Evolutionary conservation across 2,329 filamentous ascomycete species (phyloP), one percentile per base, ranked within the genome.

Genomic region (Leptographium procerum): DNA sequence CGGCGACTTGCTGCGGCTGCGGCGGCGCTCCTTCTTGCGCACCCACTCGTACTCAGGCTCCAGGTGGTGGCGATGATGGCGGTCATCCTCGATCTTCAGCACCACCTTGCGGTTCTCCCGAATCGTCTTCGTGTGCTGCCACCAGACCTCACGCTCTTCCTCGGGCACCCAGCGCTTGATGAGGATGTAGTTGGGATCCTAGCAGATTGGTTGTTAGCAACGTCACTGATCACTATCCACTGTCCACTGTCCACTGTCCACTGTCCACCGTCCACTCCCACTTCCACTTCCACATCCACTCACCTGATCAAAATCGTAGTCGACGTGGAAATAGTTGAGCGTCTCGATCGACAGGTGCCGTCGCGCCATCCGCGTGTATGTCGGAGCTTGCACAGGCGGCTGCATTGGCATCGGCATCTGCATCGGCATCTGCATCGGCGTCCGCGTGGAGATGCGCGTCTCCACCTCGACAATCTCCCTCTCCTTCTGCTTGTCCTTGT

Each of bases 131-230:
- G 87, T 89, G 71, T 91, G 86, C 50, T 82, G 79, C 79, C 88
- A 91, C 54, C 90, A 78, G 59, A 83, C 74, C 60, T 89, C 81
- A 66, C 89, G 87, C 67, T 89, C 81, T 61, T 81, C 80, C 64
- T 89, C 84, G 4, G 82, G 80, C 56, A 91, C 83, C 82, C 83
- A 88, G 58, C 83, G 78, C 70, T 62, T 88, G 72, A 91, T 87
- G 60, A 91, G 71, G 58, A 91, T 75, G 64, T 83, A 91, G 52
- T 87, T 83, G 22, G 82, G 78, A 65, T 91, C 85, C 77, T 84
- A 55, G 5, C 16, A n/a, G n/a, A n/a, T 73, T 58, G 14, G 6
- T 16, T 65, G 67, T 70, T 72, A 83, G 63, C 53, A 50, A 45
- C 9, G 7, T 48, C 43, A 2, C 26, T 29, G 13, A 13, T 22